A percentile compares a stretch with the other conserved stretches of the same genome.
Evolutionary conservation across 495 filamentous ascomycete genomes (phyloP).

Genomic region (Xylaria flabelliformis): DNA sequence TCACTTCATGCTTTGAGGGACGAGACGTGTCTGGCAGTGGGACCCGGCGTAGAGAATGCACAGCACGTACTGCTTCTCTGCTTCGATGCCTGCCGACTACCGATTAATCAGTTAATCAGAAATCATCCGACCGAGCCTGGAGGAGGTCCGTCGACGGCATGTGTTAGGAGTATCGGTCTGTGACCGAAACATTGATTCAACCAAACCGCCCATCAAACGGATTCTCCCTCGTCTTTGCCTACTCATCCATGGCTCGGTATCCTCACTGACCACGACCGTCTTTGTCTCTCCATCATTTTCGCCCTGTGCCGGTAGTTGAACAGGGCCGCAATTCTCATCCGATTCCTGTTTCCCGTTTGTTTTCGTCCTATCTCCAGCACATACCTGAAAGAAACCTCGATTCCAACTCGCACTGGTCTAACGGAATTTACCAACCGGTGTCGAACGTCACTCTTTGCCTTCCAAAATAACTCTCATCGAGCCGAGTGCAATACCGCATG

Average conservation of each 20-base stretch:
- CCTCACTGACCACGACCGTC: conserved; percentile 24
- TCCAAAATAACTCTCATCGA: neutral
- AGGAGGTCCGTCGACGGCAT: conserved; percentile 5
- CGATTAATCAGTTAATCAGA: conserved; percentile 16
- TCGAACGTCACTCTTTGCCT: conserved; percentile 18
- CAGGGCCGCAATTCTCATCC: conserved; percentile 6
- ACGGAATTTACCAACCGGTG: neutral
- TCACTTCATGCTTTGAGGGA: conserved; percentile 6
- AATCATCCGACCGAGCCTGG: conserved; percentile 11
- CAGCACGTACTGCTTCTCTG: conserved; percentile 15
- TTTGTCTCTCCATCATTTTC: conserved; percentile 25
- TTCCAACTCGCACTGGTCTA: conserved; percentile 12
- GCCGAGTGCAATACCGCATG: neutral
- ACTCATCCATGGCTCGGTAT: conserved; percentile 9
- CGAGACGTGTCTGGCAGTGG: conserved; percentile 21
- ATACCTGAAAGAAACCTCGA: conserved; percentile 9
- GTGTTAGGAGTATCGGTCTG: conserved; percentile 12
- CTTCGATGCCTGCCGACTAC: conserved; percentile 21
- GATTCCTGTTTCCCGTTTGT: conserved; percentile 9
- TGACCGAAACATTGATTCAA: conserved; percentile 23
- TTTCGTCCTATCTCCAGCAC: neutral
- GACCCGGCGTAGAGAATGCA: conserved; percentile 22
- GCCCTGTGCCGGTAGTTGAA: conserved; percentile 16
- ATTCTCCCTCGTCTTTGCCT: conserved; percentile 10
- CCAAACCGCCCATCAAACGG: conserved; percentile 21